A percentile compares a stretch with the other conserved stretches of the same genome.
Conservation (phyloP, 176 grass and related monocot genomes). For the Calamus simplicifolius region DNA sequence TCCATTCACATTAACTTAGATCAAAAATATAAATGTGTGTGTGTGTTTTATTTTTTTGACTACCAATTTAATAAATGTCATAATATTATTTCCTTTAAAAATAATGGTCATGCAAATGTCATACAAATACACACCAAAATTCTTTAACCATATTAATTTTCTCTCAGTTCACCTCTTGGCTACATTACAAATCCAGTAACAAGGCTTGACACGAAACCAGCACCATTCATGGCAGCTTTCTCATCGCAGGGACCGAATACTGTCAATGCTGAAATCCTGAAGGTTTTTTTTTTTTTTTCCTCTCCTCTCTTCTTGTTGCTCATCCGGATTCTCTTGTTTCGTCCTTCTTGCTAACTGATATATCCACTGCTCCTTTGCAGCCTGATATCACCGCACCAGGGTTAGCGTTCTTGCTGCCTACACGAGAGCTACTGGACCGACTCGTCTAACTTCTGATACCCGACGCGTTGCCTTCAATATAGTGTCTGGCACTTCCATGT, state of each 20-base stretch:
- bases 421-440: constrained; percentile 15
- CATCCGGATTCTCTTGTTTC: background rate
- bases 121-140: too few relatives aligned
- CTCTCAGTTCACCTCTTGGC: constrained; percentile 21
- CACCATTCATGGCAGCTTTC: constrained; percentile 52
- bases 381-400: constrained; percentile 61
- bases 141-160: too few relatives aligned
- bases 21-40: too few relatives aligned
- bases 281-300: constrained; percentile 15
- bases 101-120: too few relatives aligned
- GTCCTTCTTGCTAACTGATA: background rate
- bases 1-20: too few relatives aligned
- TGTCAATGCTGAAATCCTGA: constrained; percentile 49
- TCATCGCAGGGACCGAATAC: constrained; percentile 61
- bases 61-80: too few relatives aligned
- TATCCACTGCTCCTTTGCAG: constrained; percentile 7
- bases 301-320: background rate
- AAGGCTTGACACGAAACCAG: constrained; percentile 30
- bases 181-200: constrained; percentile 47
- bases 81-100: too few relatives aligned
- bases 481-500: constrained; percentile 74
- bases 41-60: too few relatives aligned
- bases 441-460: constrained; percentile 16
- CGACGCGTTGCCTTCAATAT: constrained; percentile 39
- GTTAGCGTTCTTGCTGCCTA: constrained; percentile 46